Evolutionary conservation across 164 flowering plant species (phyloP), one percentile per base, ranked within the genome.

Genomic region (Nymphaea colorata): DNA sequence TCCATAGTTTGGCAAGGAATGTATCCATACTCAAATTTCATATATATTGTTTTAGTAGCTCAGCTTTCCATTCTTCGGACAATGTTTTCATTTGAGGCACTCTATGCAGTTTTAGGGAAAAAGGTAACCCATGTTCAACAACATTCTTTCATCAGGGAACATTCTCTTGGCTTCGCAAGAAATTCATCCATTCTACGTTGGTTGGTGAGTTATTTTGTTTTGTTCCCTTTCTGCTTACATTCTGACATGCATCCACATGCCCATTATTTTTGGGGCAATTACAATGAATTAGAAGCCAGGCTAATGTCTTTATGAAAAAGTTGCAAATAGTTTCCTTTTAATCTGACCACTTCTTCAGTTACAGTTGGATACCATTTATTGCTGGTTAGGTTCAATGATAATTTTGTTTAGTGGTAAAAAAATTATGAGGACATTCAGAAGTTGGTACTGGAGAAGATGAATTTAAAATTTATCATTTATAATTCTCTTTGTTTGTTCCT

Each of bases 141-240:
- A 6, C 96, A 94, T 77, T 80, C 79, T 68, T 94, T 94, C 76
- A 88, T 94, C 76, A 82, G 65, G 75, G 88, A 77, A 57, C 88
- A 76, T 63, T 94, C 91, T 77, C 68, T 68, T 59, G 95, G 93
- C 43, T 10, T 85, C 68, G 95, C 91, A 42, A 78, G 73, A 72
- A 60, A 57, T 44, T 73, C 79, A n/a, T 74, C 67, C 66, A 42
- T 87, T 6, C 47, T 82, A 42, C 73, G 87, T 65, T 91, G 97
- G 97, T 14, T 85, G 87, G 97, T 91, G 74, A 81, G 95, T 72
- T 53, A 45, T 64, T 25, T 25, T 25, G 36, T 25, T 25, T 25
- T 25, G 36, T 25, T 51, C 57, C 57, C 8, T 51, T 51, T 51
- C 14, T 51, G 12, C 14, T 51, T 15, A 51, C 57, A 3, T 51